Evolutionary conservation across 768 basidiomycete species (phyloP).

Genomic region (Pisolithus orientalis): DNA sequence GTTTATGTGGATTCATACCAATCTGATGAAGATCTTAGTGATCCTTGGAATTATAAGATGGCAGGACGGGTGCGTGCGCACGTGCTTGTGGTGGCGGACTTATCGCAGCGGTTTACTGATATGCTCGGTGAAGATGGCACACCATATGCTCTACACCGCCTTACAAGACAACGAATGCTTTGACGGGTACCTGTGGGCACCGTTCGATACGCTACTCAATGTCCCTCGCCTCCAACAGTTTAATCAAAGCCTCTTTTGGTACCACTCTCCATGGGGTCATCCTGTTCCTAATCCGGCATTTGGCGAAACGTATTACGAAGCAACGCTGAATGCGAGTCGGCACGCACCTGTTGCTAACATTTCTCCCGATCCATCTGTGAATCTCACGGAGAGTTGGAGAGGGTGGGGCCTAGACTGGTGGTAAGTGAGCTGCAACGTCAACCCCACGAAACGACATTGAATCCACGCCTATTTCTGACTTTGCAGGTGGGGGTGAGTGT

Average conservation of each 20-base stretch:
- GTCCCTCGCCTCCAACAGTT: slow-evolving; percentile 43
- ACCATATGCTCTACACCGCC: slow-evolving; percentile 48
- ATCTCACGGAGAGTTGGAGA: slow-evolving; percentile 35
- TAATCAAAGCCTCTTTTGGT: slow-evolving; percentile 41
- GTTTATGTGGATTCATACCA: slow-evolving; percentile 43
- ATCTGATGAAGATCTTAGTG: slow-evolving; percentile 36
- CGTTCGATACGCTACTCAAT: slow-evolving; percentile 46
- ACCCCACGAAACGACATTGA: slow-evolving; percentile 7
- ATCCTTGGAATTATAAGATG: slow-evolving; percentile 34
- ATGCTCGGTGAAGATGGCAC: slow-evolving; percentile 33
- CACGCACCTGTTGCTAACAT: slow-evolving; percentile 37
- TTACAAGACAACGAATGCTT: slow-evolving; percentile 39
- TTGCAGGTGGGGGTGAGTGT: slow-evolving; percentile 37
- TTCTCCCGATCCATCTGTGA: slow-evolving; percentile 34
- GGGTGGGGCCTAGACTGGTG: slow-evolving; percentile 41
- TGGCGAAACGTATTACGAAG: slow-evolving; percentile 5
- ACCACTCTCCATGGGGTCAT: slow-evolving; percentile 41
- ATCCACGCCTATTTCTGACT: background rate
- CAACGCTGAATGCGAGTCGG: slow-evolving; percentile 13
- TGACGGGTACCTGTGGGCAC: slow-evolving; percentile 47
- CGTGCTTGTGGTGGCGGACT: background rate
- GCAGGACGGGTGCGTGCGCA: slow-evolving; percentile 33
- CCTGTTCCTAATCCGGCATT: slow-evolving; percentile 37
- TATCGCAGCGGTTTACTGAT: background rate
- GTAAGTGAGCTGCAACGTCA: slow-evolving; percentile 18